These are phyloP conservation scores for Metroxylon sagu DNA, from an alignment of 176 grass and related monocot genomes.

Conservation along the genomic window DNA sequence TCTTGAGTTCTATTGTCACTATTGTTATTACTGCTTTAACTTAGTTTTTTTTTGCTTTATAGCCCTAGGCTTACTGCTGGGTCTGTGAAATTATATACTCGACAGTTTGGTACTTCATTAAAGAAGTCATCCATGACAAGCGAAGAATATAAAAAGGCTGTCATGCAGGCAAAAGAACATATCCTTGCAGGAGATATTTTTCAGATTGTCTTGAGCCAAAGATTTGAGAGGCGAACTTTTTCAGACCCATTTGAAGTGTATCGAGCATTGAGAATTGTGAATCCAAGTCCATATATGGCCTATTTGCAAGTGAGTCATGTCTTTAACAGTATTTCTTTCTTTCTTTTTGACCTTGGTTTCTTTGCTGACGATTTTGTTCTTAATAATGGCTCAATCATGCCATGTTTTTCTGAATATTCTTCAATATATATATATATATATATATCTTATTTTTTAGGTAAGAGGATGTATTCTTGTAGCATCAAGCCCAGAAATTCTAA, in stretches of 20 bases:
- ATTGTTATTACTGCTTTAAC: neutral
- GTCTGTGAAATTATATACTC: slow-evolving; percentile 54
- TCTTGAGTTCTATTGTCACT: slow-evolving; percentile 2
- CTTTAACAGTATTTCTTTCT: neutral
- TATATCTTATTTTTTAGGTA: slow-evolving; percentile 34
- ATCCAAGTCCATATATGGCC: slow-evolving; percentile 86
- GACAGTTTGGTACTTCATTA: slow-evolving; percentile 49
- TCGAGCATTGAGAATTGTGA: slow-evolving; percentile 68
- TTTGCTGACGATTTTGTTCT: slow-evolving; percentile 12
- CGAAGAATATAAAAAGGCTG: slow-evolving; percentile 56
- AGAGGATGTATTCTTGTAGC: slow-evolving; percentile 83
- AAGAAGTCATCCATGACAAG: slow-evolving; percentile 67
- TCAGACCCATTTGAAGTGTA: slow-evolving; percentile 78
- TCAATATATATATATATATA: neutral
- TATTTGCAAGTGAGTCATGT: slow-evolving; percentile 62
- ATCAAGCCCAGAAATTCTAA: slow-evolving; percentile 94
- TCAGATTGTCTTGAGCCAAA: slow-evolving; percentile 79
- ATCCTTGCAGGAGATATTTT: slow-evolving; percentile 83
- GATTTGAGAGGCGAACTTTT: slow-evolving; percentile 76
- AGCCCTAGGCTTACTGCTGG: slow-evolving; percentile 42
- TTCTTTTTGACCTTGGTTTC: no score
- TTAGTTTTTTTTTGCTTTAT: slow-evolving; percentile 11
- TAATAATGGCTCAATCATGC: no score
- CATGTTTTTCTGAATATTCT: slow-evolving; percentile 20
- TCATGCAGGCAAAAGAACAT: slow-evolving; percentile 71